Evolutionary conservation across 768 basidiomycete species (phyloP).

Genomic region (Myochromella boudieri): DNA sequence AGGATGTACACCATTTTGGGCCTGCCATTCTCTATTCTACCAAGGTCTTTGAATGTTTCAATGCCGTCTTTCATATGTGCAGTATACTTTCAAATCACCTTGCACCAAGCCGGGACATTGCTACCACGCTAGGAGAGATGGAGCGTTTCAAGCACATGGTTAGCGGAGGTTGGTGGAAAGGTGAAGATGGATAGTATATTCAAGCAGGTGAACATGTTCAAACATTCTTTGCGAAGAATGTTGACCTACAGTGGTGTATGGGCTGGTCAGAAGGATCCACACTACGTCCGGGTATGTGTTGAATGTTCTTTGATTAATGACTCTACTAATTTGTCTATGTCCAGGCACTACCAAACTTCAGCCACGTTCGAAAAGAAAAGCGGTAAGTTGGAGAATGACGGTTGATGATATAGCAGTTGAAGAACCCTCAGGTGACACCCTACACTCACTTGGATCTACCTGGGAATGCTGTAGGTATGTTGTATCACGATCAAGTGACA

Average conservation of each 20-base stretch:
- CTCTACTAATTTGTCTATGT: slow-evolving; percentile 2
- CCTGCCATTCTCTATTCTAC: slow-evolving; percentile 26
- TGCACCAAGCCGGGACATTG: slow-evolving; percentile 36
- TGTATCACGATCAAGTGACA: not conserved
- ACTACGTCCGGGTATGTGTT: not conserved
- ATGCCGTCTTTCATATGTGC: slow-evolving; percentile 33
- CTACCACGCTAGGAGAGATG: slow-evolving; percentile 21
- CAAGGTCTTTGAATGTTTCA: slow-evolving; percentile 35
- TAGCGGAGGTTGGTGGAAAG: slow-evolving; percentile 26
- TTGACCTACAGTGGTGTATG: slow-evolving; percentile 18
- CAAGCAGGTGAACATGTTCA: slow-evolving; percentile 18
- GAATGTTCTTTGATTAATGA: not conserved
- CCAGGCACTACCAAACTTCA: not conserved
- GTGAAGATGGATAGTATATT: slow-evolving; percentile 15
- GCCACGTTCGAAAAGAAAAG: slow-evolving; percentile 1
- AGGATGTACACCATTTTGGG: slow-evolving; percentile 27
- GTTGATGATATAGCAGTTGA: not conserved
- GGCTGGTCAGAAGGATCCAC: slow-evolving; percentile 14
- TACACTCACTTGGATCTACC: not conserved
- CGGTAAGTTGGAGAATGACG: not conserved
- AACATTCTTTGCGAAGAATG: slow-evolving; percentile 8
- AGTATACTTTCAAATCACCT: slow-evolving; percentile 35
- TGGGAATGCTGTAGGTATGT: not conserved
- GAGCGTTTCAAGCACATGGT: slow-evolving; percentile 28
- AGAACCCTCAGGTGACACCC: too few species aligned